Evolutionary conservation across 2,329 filamentous ascomycete genomes (phyloP).

Genomic region (Diaporthe sp.): DNA sequence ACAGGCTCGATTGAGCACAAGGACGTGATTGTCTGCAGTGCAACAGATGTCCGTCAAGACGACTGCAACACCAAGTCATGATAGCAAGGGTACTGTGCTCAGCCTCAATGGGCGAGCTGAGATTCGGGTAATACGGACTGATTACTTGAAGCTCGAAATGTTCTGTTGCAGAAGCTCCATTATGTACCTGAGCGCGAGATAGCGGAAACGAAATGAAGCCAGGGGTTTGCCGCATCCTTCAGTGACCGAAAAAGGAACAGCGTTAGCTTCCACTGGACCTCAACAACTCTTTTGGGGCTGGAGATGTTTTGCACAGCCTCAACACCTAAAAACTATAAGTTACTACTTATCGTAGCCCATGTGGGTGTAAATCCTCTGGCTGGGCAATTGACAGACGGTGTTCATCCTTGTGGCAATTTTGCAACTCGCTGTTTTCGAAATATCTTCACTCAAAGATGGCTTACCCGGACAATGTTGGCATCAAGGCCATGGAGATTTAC

Average conservation of each 20-base stretch:
- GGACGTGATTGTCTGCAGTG: no score
- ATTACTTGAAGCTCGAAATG: neutral
- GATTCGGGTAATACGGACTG: no score
- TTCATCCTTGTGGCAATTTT: neutral
- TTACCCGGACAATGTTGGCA: conserved; percentile 87
- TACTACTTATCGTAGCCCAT: neutral
- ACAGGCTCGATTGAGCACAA: no score
- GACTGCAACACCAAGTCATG: no score
- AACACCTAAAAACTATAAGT: neutral
- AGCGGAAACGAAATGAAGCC: neutral
- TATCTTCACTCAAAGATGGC: conserved; percentile 68
- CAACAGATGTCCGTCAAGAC: no score
- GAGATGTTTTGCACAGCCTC: neutral
- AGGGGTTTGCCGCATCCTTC: conserved; percentile 1
- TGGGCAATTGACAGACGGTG: neutral
- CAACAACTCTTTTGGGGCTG: no score
- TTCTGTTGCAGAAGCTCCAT: neutral
- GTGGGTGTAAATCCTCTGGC: rapidly evolving
- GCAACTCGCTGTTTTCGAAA: neutral
- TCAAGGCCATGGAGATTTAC: conserved; percentile 93
- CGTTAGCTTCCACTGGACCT: neutral
- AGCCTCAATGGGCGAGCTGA: neutral
- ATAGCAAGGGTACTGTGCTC: conserved; percentile 4
- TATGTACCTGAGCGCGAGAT: neutral
- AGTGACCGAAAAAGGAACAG: neutral